Evolutionary conservation across 306 rosid species (phyloP).

Genomic region (Cucumis melo): DNA sequence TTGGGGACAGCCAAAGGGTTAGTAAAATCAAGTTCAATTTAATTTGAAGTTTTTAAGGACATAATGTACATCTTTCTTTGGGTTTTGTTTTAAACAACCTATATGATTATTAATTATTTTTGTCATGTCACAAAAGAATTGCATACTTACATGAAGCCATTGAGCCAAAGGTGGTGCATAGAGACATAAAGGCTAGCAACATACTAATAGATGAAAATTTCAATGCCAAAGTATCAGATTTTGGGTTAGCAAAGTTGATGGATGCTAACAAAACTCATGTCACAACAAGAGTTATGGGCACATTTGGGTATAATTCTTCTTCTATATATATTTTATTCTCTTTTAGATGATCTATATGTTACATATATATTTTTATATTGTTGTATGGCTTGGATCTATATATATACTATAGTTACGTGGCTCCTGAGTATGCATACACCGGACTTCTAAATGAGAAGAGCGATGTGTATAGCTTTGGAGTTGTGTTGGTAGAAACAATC

Average conservation of each 20-base stretch:
- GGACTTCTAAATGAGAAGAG: slow-evolving; percentile 74
- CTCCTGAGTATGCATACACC: slow-evolving; percentile 88
- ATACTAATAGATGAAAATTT: slow-evolving; percentile 77
- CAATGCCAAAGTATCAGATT: slow-evolving; percentile 81
- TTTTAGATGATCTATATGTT: no score
- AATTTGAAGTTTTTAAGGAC: no score
- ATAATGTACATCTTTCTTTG: no score
- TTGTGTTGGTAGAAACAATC: slow-evolving; percentile 22
- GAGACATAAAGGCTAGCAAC: slow-evolving; percentile 88
- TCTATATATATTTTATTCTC: no score
- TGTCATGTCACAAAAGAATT: slow-evolving; percentile 25
- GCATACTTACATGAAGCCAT: slow-evolving; percentile 95
- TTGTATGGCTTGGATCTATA: background rate
- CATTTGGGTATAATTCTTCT: slow-evolving; percentile 43
- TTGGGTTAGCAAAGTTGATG: slow-evolving; percentile 76
- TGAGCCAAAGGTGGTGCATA: slow-evolving; percentile 90
- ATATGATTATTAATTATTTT: background rate
- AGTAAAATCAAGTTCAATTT: background rate
- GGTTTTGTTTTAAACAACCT: background rate
- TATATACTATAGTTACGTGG: slow-evolving; percentile 44
- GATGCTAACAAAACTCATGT: slow-evolving; percentile 76
- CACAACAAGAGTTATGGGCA: slow-evolving; percentile 93
- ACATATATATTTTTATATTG: background rate
- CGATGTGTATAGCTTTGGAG: slow-evolving; percentile 2
- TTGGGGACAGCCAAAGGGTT: slow-evolving; percentile 96